A percentile compares a stretch with the other conserved stretches of the same genome.
Conservation (phyloP, 345 rosid species). For the Sonneratia caseolaris region DNA sequence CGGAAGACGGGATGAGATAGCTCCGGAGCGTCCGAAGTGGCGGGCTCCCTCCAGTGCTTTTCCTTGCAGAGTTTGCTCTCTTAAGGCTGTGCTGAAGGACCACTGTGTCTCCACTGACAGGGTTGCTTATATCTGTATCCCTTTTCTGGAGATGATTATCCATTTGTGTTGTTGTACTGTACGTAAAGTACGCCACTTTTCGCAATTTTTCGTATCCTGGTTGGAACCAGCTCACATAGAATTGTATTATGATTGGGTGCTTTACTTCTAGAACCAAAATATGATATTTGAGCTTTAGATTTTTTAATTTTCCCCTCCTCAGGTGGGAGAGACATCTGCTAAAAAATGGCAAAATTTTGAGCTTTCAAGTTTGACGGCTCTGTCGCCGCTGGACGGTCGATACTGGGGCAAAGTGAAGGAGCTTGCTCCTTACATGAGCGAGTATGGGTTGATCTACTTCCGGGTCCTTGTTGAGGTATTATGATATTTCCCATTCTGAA, state of each 20-base stretch:
- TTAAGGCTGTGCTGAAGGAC: slow-evolving; percentile 17
- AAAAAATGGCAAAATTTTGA: slow-evolving; percentile 32
- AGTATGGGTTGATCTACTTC: slow-evolving; percentile 70
- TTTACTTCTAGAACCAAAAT: neutral
- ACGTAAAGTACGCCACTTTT: neutral
- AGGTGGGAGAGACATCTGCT: slow-evolving; percentile 38
- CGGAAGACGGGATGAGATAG: slow-evolving; percentile 12
- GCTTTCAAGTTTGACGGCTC: slow-evolving; percentile 66
- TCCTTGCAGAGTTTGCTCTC: slow-evolving; percentile 15
- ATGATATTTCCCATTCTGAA: neutral
- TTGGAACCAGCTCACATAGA: neutral
- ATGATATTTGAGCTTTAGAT: neutral
- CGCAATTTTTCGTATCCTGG: neutral
- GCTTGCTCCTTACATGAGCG: slow-evolving; percentile 79
- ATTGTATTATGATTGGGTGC: neutral
- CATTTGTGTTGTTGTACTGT: neutral
- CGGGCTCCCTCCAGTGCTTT: slow-evolving; percentile 8
- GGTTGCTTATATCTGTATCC: neutral
- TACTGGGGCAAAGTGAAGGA: slow-evolving; percentile 83
- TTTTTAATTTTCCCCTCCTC: neutral
- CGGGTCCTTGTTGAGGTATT: slow-evolving; percentile 81
- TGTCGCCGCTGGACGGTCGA: slow-evolving; percentile 92
- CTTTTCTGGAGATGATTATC: neutral
- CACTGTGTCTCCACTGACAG: neutral
- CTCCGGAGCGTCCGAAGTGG: slow-evolving; percentile 14